Evolutionary conservation across 441 rosid genomes (phyloP), one percentile per base, ranked within the genome.

Genomic region (Flueggea neowawraea): DNA sequence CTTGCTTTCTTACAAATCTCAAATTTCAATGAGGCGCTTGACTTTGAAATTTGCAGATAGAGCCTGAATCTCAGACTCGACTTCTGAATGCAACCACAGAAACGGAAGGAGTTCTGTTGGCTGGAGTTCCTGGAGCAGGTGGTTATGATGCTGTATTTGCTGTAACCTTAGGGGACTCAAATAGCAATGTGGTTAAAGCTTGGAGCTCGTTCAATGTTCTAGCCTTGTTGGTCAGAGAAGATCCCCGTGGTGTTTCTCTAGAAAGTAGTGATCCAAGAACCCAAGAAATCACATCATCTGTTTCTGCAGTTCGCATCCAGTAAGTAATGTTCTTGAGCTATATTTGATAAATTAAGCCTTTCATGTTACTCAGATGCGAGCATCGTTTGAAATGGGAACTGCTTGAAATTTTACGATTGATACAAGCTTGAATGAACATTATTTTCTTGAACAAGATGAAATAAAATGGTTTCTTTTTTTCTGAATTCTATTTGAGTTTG

Each of bases 51-150:
- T 72, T 76, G 81, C 90, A 89, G 98, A 91, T 88, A 62, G 99
- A 95, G 75, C 99, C 98, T 14, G 88, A 85, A 71, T 72, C 96
- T 15, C 95, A 89, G 72, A 83, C 95, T 67, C 76, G 48, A 67
- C 96, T 91, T 60, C 50, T 95, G 77, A 84, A 90, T 72, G 83
- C 87, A 58, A 91, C 99, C 0, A 88, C 88, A 89, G 70, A 80
- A 14, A 70, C 83, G 73, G 97, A 91, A 77, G 99, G 99, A 68
- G 97, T 95, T 79, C 53, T 90, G 70, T 76, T 89, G 68, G 98
- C 85, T 48, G 97, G 97, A 62, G 95, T 95, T 72, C 98, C 99
- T 44, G 99, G 98, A 67, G 98, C 98, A 39, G 99, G 99, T 64
- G 99, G 99, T 17, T 95, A 86, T 61, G 97, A 95, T 75, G 99